A percentile compares a stretch with the other conserved stretches of the same genome.
phyloP scores from a whole-genome alignment of 352 stramenopile species.

The Pythium biforme region DNA sequence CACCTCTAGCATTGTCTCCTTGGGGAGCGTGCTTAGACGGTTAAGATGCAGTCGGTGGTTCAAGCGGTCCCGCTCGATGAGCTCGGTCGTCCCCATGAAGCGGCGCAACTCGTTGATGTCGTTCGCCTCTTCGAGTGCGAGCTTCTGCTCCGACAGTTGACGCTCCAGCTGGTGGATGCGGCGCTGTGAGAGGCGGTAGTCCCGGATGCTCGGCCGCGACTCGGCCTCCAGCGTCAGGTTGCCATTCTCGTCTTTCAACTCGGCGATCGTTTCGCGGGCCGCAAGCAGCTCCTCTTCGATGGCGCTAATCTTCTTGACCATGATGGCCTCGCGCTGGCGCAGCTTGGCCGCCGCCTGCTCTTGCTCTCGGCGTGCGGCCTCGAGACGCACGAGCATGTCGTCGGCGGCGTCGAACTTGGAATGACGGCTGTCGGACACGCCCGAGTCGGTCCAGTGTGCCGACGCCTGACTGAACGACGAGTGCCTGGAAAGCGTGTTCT shows the following conservation, averaged over 20 bases:
- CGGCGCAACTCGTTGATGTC: conserved; percentile 77
- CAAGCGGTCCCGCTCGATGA: conserved; percentile 72
- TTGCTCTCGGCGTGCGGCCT: conserved; percentile 70
- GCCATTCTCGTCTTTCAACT: conserved; percentile 80
- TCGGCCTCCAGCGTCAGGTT: conserved; percentile 75
- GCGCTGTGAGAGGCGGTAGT: conserved; percentile 70
- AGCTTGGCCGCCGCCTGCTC: conserved; percentile 60
- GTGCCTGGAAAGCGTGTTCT: conserved; percentile 58
- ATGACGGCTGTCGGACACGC: not conserved
- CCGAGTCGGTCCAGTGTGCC: conserved; percentile 7
- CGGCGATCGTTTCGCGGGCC: conserved; percentile 57
- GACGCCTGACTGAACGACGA: conserved; percentile 13
- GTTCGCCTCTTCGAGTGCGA: conserved; percentile 70
- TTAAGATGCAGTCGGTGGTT: conserved; percentile 83
- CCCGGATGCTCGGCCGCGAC: conserved; percentile 78
- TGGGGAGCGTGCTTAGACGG: conserved; percentile 66
- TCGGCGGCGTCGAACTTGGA: conserved; percentile 43
- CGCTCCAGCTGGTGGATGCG: conserved; percentile 76
- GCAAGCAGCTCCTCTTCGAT: conserved; percentile 73
- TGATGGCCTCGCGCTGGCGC: conserved; percentile 58
- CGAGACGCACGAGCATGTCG: conserved; percentile 72
- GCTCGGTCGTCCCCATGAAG: conserved; percentile 80
- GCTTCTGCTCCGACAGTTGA: conserved; percentile 69
- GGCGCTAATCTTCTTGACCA: conserved; percentile 75
- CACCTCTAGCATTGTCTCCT: conserved; percentile 75